Evolutionary conservation across 2,329 filamentous ascomycete species (phyloP).

Genomic region (Ustulina deusta): DNA sequence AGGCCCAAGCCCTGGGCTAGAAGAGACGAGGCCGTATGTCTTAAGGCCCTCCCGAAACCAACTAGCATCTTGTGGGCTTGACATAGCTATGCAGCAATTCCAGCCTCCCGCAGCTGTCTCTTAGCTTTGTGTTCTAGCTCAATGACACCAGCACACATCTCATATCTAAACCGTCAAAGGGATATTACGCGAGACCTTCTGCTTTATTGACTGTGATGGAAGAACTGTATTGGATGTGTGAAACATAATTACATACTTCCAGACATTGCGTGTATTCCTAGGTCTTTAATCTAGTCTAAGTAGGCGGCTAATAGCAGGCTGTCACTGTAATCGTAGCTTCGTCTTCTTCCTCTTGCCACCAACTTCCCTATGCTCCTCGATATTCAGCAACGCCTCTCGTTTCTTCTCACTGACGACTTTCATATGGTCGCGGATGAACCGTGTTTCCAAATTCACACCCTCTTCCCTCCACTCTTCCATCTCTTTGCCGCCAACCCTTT

Average conservation of each 20-base stretch:
- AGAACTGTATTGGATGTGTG: not conserved
- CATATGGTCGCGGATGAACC: conserved; percentile 85
- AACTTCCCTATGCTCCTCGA: conserved; percentile 92
- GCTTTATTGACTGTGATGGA: not conserved
- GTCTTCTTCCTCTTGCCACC: conserved; percentile 81
- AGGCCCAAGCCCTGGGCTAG: conserved; percentile 2
- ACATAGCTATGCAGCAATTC: not conserved
- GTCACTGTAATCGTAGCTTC: conserved; percentile 60
- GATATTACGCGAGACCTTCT: not conserved
- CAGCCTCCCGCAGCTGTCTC: not conserved
- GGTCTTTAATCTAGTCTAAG: not conserved
- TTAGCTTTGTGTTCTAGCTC: conserved; percentile 11
- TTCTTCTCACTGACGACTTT: conserved; percentile 97
- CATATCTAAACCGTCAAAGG: not conserved
- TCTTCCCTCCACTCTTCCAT: conserved; percentile 91
- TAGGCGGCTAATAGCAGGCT: not conserved
- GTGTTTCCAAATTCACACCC: conserved; percentile 91
- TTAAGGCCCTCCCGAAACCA: conserved; percentile 1
- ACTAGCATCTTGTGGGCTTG: not conserved
- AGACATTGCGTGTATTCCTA: not conserved
- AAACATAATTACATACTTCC: not conserved
- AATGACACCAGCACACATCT: conserved; percentile 7
- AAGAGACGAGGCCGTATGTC: conserved; percentile 4
- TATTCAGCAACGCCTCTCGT: conserved; percentile 87
- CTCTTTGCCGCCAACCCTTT: conserved; percentile 75